Evolutionary conservation across 2,329 filamentous ascomycete genomes (phyloP), one percentile per base, ranked within the genome.

Genomic region (Amauroascus verrucosus): DNA sequence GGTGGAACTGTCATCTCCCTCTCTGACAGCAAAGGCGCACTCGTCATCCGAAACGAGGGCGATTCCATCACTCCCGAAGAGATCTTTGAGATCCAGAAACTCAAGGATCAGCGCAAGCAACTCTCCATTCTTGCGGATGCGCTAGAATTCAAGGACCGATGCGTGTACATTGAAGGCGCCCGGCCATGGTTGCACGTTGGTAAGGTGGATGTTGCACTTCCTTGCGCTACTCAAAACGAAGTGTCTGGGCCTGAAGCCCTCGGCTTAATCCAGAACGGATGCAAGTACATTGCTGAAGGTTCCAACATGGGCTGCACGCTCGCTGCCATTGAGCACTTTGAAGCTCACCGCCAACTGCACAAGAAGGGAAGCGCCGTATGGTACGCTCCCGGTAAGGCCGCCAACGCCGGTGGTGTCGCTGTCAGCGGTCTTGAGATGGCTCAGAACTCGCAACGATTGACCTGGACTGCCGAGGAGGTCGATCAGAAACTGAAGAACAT

Each of bases 221-320:
- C 93, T 51, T 90, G 81, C 65, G 93, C 93, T 38, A 97, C 93
- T 56, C 90, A 98, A 79, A 98, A 98, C 78, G 93, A 98, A 76
- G 88, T 98, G 66, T 89, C 81, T 67, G 83, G 84, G 68, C 88
- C 93, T 64, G 93, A 98, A 78, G 93, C 90, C 51, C 77, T 88
- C 75, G 82, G 80, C 16, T 81, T 97, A 43, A 81, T 96, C 56
- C 78, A 78, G 48, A 80, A 79, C 56, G 91, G 91, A 61, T 80
- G 79, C 67, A 82, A 84, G 69, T 94, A 88, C 77, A 84, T 97
- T 61, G 93, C 93, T 55, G 93, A 98, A 76, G 93, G 93, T 54
- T 93, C 86, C 74, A 97, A 97, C 82, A 97, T 98, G 93, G 93
- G 93, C 60, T 96, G 89, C 79, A 96, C 90, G 32, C 88, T 93